Conservation (phyloP, 441 rosid species). For the Mallotus repandus region DNA sequence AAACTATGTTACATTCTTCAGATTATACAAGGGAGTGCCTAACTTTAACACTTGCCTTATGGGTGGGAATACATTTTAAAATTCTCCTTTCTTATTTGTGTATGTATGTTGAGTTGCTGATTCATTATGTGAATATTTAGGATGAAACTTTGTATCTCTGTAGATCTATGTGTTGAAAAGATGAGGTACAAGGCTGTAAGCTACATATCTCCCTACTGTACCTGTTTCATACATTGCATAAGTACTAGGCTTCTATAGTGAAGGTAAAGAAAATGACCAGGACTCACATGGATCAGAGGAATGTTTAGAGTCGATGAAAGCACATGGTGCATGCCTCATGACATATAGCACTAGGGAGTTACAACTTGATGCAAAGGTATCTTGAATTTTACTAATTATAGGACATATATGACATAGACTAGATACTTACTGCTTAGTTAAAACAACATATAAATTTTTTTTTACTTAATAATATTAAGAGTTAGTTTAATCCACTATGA, state of each 20-base stretch:
- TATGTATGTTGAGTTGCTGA: background rate
- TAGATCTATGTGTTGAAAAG: conserved; percentile 93
- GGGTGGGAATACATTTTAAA: conserved; percentile 52
- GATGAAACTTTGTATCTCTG: conserved; percentile 22
- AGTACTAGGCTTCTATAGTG: conserved; percentile 66
- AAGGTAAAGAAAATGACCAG: conserved; percentile 52
- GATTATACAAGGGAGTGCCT: conserved; percentile 84
- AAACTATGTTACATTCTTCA: conserved; percentile 87
- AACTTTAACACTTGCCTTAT: conserved; percentile 85
- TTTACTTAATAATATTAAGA: background rate
- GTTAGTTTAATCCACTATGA: background rate
- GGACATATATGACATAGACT: background rate
- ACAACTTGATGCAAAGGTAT: conserved; percentile 88
- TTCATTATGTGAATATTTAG: background rate
- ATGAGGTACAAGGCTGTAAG: conserved; percentile 91
- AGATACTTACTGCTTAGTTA: background rate
- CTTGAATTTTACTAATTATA: background rate
- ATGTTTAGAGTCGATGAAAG: conserved; percentile 86
- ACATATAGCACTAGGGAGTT: conserved; percentile 63
- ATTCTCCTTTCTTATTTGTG: conserved; percentile 2
- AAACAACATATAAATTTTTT: background rate
- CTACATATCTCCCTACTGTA: conserved; percentile 80
- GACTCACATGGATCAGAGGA: conserved; percentile 60
- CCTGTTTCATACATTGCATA: conserved; percentile 76
- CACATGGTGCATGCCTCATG: conserved; percentile 78